These are phyloP conservation scores for Mycena belliarum DNA, from an alignment of 768 basidiomycete species.

Conservation along the genomic window DNA sequence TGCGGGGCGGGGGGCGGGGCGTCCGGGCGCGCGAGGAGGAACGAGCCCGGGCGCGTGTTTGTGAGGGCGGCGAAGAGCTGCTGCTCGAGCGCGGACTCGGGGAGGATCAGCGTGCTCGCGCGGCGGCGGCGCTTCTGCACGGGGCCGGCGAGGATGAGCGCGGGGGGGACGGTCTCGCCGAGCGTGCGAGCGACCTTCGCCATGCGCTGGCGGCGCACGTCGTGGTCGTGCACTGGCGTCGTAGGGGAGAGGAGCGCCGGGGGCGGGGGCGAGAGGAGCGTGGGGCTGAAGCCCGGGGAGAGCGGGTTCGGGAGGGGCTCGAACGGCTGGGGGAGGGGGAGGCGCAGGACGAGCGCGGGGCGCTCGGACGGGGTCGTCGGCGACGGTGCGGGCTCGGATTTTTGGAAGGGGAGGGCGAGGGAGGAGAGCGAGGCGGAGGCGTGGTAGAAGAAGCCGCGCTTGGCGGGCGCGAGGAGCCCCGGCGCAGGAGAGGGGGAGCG, in stretches of 20 bases:
- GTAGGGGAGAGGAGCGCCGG: slow-evolving; percentile 19
- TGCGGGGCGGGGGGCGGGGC: too few relatives aligned
- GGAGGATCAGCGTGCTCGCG: slow-evolving; percentile 11
- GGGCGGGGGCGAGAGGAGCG: slow-evolving; percentile 18
- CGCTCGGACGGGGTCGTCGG: background rate
- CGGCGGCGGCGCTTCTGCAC: slow-evolving; percentile 10
- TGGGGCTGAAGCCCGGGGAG: slow-evolving; percentile 13
- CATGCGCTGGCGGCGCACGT: slow-evolving; percentile 36
- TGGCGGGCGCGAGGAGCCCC: background rate
- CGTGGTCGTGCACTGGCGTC: slow-evolving; percentile 1
- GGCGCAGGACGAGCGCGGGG: slow-evolving; percentile 10
- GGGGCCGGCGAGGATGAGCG: slow-evolving; percentile 33
- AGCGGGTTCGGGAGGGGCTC: background rate
- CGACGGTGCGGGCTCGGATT: background rate
- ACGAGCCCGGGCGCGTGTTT: too few relatives aligned
- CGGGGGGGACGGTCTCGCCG: slow-evolving; percentile 44
- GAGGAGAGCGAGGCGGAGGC: slow-evolving; percentile 9
- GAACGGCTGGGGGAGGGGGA: slow-evolving; percentile 12
- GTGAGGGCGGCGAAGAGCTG: background rate
- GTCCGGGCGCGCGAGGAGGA: background rate
- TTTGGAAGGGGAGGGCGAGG: slow-evolving; percentile 10
- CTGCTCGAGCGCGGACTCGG: slow-evolving; percentile 14
- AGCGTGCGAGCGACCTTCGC: slow-evolving; percentile 47
- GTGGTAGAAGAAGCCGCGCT: slow-evolving; percentile 10
- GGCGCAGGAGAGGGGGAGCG: too few relatives aligned